Conservation (phyloP, 768 basidiomycete genomes). For the Hericium erinaceus region DNA sequence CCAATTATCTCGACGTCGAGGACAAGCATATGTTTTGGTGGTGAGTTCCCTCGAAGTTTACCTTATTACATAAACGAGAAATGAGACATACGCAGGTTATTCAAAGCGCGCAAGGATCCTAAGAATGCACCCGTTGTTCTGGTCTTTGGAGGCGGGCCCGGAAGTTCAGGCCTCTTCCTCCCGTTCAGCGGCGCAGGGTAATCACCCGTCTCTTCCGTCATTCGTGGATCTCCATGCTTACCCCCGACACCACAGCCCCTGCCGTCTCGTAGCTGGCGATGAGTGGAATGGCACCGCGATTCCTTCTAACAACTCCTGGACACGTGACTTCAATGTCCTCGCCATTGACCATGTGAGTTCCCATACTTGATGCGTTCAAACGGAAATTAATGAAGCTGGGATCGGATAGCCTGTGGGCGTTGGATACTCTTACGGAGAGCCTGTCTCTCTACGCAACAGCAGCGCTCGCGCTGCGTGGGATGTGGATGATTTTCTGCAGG, state of each 20-base stretch:
- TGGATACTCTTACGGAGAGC: not conserved
- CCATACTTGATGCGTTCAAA: not conserved
- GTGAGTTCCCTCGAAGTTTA: not conserved
- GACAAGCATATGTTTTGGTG: not conserved
- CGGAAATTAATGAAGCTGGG: no score
- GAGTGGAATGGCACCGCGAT: not conserved
- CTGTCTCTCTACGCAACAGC: not conserved
- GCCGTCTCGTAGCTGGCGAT: not conserved
- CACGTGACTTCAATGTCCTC: not conserved
- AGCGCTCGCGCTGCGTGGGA: not conserved
- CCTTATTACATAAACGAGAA: not conserved
- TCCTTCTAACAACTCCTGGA: not conserved
- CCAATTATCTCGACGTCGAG: not conserved
- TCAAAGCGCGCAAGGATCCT: not conserved
- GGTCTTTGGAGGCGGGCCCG: not conserved
- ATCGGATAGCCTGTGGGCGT: not conserved
- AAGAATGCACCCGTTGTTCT: not conserved
- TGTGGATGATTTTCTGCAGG: not conserved
- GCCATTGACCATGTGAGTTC: not conserved
- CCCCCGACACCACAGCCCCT: not conserved
- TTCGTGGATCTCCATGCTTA: not conserved
- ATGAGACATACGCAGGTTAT: not conserved
- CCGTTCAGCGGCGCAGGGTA: not conserved
- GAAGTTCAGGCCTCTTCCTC: not conserved
- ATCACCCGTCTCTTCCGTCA: not conserved